These are phyloP conservation scores for Daldinia bambusicola DNA, from an alignment of 495 filamentous ascomycete genomes.

Conservation along the genomic window DNA sequence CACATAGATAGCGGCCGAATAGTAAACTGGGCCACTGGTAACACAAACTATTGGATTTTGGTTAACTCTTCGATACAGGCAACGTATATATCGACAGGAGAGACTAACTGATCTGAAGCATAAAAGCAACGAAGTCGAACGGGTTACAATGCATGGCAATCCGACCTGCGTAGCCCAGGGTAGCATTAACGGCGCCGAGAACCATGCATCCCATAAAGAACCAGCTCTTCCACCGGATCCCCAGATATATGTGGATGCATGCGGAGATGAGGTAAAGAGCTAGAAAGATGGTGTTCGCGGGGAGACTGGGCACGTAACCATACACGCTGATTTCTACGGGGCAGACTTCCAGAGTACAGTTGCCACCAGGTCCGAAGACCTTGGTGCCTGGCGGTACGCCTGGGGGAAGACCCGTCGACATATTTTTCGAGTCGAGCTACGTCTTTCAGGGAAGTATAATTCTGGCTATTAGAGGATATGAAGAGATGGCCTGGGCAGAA, in stretches of 20 bases:
- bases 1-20: constrained; percentile 69
- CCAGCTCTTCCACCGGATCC: constrained; percentile 53
- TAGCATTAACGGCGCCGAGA: constrained; percentile 49
- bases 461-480: background rate
- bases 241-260: constrained; percentile 49
- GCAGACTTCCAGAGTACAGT: constrained; percentile 52
- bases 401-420: constrained; percentile 8
- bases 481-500: background rate
- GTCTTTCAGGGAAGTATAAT: background rate
- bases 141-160: constrained; percentile 59
- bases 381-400: constrained; percentile 7
- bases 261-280: constrained; percentile 37
- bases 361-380: constrained; percentile 45
- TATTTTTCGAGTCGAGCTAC: background rate
- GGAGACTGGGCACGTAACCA: constrained; percentile 48
- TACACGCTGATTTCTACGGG: constrained; percentile 50
- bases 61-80: background rate
- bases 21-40: constrained; percentile 66
- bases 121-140: constrained; percentile 58
- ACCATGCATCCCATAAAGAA: constrained; percentile 54
- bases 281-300: constrained; percentile 44
- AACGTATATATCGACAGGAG: background rate
- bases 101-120: constrained; percentile 61
- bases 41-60: constrained; percentile 56
- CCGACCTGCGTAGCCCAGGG: constrained; percentile 63